phyloP scores from a whole-genome alignment of 179 eudicot species.

The Pouteria campechiana region DNA sequence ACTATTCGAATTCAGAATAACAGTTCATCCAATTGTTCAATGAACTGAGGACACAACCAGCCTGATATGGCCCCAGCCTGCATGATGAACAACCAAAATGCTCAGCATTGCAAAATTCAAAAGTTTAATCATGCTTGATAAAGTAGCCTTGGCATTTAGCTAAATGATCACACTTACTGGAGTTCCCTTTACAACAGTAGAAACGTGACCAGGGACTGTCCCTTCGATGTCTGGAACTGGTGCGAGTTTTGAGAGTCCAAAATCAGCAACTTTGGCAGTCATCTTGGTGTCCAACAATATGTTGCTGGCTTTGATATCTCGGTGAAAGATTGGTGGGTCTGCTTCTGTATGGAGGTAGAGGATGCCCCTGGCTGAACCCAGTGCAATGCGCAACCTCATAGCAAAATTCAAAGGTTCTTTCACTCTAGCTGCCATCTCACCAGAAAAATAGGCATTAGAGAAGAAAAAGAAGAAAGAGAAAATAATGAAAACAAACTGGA shows the following conservation, averaged over 20 bases:
- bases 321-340: slow-evolving; percentile 69
- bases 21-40: too few species aligned
- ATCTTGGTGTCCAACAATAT: slow-evolving; percentile 47
- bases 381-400: slow-evolving; percentile 38
- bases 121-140: too few species aligned
- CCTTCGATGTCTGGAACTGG: slow-evolving; percentile 55
- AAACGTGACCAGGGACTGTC: slow-evolving; percentile 32
- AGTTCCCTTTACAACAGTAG: slow-evolving; percentile 67
- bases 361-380: slow-evolving; percentile 63
- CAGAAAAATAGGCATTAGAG: not conserved
- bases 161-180: slow-evolving; percentile 41
- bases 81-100: too few species aligned
- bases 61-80: too few species aligned
- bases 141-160: too few species aligned
- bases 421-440: slow-evolving; percentile 13
- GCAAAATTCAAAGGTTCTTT: slow-evolving; percentile 23
- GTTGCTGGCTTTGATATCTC: slow-evolving; percentile 69
- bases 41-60: too few species aligned
- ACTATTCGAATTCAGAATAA: too few species aligned
- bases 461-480: too few species aligned
- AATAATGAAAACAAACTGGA: too few species aligned
- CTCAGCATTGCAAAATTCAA: too few species aligned
- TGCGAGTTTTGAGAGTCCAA: slow-evolving; percentile 67
- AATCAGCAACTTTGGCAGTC: slow-evolving; percentile 69
- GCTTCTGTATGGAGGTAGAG: slow-evolving; percentile 73